phyloP scores from a whole-genome alignment of 2,329 filamentous ascomycete species.

The Ceratocystis variospora region DNA sequence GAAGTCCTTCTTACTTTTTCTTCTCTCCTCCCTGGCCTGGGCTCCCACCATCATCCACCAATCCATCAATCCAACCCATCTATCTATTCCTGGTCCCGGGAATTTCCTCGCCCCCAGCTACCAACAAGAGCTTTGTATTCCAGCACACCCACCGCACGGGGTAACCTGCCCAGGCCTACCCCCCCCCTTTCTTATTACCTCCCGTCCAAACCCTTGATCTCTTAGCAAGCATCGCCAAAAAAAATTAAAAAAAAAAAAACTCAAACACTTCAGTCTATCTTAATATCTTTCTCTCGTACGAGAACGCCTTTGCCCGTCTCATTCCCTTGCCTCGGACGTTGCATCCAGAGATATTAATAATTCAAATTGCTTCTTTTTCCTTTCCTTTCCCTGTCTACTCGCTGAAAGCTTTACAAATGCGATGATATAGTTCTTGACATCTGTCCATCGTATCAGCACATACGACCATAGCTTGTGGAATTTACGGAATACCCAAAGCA shows the following conservation, averaged over 20 bases:
- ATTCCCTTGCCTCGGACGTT: neutral
- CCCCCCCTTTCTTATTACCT: neutral
- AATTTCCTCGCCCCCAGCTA: neutral
- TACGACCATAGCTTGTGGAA: constrained; percentile 10
- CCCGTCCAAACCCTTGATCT: neutral
- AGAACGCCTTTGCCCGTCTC: neutral
- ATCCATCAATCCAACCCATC: neutral
- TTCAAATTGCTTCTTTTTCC: neutral
- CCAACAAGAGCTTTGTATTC: neutral
- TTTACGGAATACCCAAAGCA: constrained; percentile 7
- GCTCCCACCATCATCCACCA: neutral
- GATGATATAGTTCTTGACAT: neutral
- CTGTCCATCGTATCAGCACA: neutral
- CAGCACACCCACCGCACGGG: neutral
- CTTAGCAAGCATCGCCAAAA: neutral
- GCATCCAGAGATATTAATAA: neutral
- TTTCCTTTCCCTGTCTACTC: neutral
- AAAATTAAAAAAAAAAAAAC: too few relatives aligned
- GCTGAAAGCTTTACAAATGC: neutral
- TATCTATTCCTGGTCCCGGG: neutral
- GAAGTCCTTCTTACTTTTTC: neutral
- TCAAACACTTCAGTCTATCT: too few relatives aligned
- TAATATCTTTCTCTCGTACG: neutral
- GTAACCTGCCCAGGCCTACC: neutral
- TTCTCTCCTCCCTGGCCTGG: neutral